phyloP scores from a whole-genome alignment of 2,329 filamentous ascomycete genomes.

The Fusarium sarcochroum region DNA sequence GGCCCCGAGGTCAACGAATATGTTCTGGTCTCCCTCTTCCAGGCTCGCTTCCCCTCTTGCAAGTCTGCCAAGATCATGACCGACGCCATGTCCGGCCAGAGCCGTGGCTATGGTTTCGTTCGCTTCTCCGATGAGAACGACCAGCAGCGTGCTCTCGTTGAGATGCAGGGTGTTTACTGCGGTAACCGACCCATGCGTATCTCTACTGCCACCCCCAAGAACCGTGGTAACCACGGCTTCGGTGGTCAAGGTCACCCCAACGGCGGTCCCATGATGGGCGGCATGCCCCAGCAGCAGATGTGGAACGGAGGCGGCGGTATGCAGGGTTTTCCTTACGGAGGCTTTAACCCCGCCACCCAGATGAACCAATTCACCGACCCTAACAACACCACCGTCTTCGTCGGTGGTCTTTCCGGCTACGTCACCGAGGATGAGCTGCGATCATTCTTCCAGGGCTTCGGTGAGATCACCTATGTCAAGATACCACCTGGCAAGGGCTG shows the following conservation, averaged over 20 bases:
- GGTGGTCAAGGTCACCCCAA: constrained; percentile 59
- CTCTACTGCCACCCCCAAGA: constrained; percentile 97
- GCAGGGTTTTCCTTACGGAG: constrained; percentile 56
- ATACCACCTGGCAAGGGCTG: constrained; percentile 99
- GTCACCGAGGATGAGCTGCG: constrained; percentile 99
- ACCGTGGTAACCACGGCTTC: constrained; percentile 66
- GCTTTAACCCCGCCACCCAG: constrained; percentile 64
- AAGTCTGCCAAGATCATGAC: constrained; percentile 99
- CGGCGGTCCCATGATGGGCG: constrained; percentile 62
- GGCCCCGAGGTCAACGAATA: constrained; percentile 99
- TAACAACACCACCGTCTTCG: constrained; percentile 99
- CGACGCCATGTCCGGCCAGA: constrained; percentile 97
- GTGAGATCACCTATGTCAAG: constrained; percentile 99
- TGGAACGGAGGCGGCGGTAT: constrained; percentile 50
- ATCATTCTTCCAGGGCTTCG: constrained; percentile 99
- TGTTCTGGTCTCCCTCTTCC: constrained; percentile 96
- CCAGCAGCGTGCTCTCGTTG: constrained; percentile 93
- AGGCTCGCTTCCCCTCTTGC: constrained; percentile 95
- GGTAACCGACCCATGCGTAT: constrained; percentile 99
- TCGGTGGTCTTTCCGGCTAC: constrained; percentile 96
- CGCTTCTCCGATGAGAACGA: constrained; percentile 96
- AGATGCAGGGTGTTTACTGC: constrained; percentile 99
- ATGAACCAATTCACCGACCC: constrained; percentile 99
- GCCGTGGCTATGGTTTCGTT: constrained; percentile 97
- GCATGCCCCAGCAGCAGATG: constrained; percentile 62